Percentiles rank a stretch among this genome's conserved stretches.
These are phyloP conservation scores for Zanthoxylum bungeanum DNA, from an alignment of 345 rosid species.

Conservation along the genomic window DNA sequence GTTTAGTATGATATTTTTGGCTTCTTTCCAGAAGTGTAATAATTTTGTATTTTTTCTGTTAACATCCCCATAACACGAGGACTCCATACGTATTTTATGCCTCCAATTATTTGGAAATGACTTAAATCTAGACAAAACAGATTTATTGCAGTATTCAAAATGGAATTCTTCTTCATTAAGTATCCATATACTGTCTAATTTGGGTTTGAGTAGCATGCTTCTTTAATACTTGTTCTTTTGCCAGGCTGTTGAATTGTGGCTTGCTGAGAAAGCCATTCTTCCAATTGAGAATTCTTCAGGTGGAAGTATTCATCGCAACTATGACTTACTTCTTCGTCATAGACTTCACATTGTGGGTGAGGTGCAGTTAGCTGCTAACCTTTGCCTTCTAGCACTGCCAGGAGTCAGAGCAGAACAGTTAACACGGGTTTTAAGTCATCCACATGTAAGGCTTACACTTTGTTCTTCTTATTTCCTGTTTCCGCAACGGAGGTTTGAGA, in stretches of 20 bases:
- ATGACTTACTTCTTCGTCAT: conserved; percentile 60
- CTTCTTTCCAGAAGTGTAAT: neutral
- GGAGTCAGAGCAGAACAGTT: conserved; percentile 45
- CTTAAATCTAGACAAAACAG: neutral
- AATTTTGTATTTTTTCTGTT: neutral
- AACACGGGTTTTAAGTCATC: conserved; percentile 54
- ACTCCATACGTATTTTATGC: neutral
- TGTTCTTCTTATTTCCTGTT: neutral
- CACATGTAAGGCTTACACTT: conserved; percentile 37
- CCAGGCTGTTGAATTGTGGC: conserved; percentile 60
- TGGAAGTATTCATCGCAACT: conserved; percentile 61
- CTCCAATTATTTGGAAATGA: neutral
- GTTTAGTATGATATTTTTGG: conserved; percentile 18
- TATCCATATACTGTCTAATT: neutral
- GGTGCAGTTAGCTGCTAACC: conserved; percentile 42
- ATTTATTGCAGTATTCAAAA: neutral
- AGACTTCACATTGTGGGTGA: conserved; percentile 62
- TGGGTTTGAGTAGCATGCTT: neutral
- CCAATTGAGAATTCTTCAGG: conserved; percentile 57
- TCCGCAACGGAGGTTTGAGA: neutral
- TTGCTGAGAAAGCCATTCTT: conserved; percentile 57
- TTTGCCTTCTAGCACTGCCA: conserved; percentile 54
- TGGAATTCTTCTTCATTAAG: neutral
- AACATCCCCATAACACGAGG: neutral
- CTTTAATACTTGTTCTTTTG: conserved; percentile 10